phyloP scores from a whole-genome alignment of 2,329 filamentous ascomycete species.

The Aquanectria penicillioides region DNA sequence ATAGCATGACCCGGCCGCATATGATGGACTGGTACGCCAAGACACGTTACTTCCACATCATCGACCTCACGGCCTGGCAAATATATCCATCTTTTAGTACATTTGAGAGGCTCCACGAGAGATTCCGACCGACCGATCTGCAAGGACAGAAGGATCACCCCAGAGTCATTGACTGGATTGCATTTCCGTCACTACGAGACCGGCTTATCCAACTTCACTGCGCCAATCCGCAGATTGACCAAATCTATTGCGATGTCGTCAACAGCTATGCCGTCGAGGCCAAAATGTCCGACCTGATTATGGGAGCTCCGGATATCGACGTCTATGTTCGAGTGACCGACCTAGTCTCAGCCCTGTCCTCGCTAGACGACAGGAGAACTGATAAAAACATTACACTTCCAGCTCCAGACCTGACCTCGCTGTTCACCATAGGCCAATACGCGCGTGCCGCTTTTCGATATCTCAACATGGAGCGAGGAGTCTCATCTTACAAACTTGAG shows the following conservation, averaged over 20 bases:
- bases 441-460: conserved; percentile 40
- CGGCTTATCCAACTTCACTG: conserved; percentile 43
- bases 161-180: conserved; percentile 44
- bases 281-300: conserved; percentile 42
- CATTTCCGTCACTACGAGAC: conserved; percentile 43
- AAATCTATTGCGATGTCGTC: conserved; percentile 47
- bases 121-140: conserved; percentile 41
- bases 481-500: conserved; percentile 47
- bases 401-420: conserved; percentile 32
- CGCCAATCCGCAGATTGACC: conserved; percentile 44
- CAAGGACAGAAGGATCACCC: conserved; percentile 40
- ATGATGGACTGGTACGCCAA: conserved; percentile 54
- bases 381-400: conserved; percentile 28
- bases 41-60: conserved; percentile 47
- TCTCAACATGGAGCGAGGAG: conserved; percentile 45
- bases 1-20: conserved; percentile 47
- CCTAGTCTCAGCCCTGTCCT: conserved; percentile 42
- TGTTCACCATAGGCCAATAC: conserved; percentile 39
- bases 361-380: background rate
- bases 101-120: conserved; percentile 39
- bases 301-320: conserved; percentile 35
- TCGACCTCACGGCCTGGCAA: conserved; percentile 48
- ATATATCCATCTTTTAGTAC: conserved; percentile 42
- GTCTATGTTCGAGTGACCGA: conserved; percentile 45
- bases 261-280: conserved; percentile 46